Evolutionary conservation across 2,329 filamentous ascomycete species (phyloP).

Genomic region (Waltergamsia citrina): DNA sequence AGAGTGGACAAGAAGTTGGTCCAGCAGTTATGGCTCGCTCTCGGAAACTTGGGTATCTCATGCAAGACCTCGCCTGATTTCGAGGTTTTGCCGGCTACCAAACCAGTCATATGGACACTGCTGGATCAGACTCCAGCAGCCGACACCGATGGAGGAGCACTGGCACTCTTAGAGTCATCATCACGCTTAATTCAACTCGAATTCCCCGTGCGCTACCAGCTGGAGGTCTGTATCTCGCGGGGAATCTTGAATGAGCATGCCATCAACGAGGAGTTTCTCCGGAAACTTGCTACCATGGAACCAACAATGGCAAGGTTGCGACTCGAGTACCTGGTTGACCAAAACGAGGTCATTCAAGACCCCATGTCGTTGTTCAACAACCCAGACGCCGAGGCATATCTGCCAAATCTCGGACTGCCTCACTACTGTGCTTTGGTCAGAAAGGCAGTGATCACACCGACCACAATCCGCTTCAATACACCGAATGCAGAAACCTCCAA

Average conservation of each 20-base stretch:
- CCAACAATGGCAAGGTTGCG: conserved; percentile 49
- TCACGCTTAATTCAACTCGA: background rate
- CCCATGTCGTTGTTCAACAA: conserved; percentile 64
- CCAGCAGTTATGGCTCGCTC: conserved; percentile 34
- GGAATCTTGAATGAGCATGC: conserved; percentile 68
- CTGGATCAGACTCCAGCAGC: conserved; percentile 14
- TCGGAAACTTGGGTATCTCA: conserved; percentile 66
- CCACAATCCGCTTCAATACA: conserved; percentile 67
- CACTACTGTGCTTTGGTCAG: conserved; percentile 66
- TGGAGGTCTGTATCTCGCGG: conserved; percentile 87
- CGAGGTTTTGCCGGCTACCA: conserved; percentile 15
- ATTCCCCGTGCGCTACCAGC: conserved; percentile 65
- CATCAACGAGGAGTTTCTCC: conserved; percentile 58
- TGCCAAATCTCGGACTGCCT: conserved; percentile 45
- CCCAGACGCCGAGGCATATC: conserved; percentile 35
- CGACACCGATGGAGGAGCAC: conserved; percentile 10
- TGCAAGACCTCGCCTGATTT: conserved; percentile 34
- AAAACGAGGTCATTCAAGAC: conserved; percentile 51
- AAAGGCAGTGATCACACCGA: conserved; percentile 75
- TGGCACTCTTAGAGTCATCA: conserved; percentile 14
- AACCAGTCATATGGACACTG: conserved; percentile 18
- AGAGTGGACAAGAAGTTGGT: conserved; percentile 21
- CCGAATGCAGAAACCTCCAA: conserved; percentile 83
- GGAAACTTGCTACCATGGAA: conserved; percentile 39
- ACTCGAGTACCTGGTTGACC: conserved; percentile 65